A percentile compares a stretch with the other conserved stretches of the same genome.
Evolutionary conservation across 345 rosid species (phyloP).

Genomic region (Camelina hispida): DNA sequence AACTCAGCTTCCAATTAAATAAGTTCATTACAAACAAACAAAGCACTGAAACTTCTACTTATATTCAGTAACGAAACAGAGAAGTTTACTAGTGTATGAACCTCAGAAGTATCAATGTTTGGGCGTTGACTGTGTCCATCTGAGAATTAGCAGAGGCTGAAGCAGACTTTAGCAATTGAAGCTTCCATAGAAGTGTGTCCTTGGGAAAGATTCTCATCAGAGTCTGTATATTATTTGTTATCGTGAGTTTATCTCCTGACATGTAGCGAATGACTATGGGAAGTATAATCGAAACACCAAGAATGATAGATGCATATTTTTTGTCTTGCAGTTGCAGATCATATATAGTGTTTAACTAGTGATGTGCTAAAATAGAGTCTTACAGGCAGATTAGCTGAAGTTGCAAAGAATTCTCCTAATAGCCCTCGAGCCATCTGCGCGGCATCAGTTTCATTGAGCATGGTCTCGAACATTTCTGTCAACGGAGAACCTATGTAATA

Average conservation of each 20-base stretch:
- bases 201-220: constrained; percentile 45
- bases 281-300: neutral
- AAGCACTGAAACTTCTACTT: constrained; percentile 3
- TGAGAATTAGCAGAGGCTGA: constrained; percentile 60
- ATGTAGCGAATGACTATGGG: neutral
- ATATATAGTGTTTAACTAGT: too few species aligned
- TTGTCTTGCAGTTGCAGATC: too few species aligned
- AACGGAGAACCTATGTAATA: constrained; percentile 47
- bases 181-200: constrained; percentile 67
- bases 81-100: constrained; percentile 29
- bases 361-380: constrained; percentile 7
- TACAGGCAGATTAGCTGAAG: constrained; percentile 50
- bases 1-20: neutral
- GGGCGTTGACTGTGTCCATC: constrained; percentile 60
- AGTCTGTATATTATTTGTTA: constrained; percentile 52
- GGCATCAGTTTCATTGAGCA: constrained; percentile 45
- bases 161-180: constrained; percentile 66
- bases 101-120: constrained; percentile 70
- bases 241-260: constrained; percentile 10
- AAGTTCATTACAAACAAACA: neutral
- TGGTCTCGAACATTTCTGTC: constrained; percentile 37
- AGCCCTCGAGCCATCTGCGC: constrained; percentile 38
- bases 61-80: constrained; percentile 21
- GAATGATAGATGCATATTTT: too few species aligned
- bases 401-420: constrained; percentile 38